A percentile compares a stretch with the other conserved stretches of the same genome.
phyloP scores from a whole-genome alignment of 805 yeast species.

The Jamesozyma spencerorum region DNA sequence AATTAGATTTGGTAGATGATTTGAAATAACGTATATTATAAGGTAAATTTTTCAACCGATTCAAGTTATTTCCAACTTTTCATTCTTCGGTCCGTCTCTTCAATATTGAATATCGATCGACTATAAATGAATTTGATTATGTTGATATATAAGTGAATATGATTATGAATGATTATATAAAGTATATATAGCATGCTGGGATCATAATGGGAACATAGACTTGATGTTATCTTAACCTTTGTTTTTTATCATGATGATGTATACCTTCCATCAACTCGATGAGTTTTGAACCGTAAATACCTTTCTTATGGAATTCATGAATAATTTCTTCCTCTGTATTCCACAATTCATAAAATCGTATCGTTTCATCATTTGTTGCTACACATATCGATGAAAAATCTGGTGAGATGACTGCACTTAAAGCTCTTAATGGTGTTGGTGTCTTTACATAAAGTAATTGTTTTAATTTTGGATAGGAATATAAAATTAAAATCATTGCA shows the following conservation, averaged over 20 bases:
- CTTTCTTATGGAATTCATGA: constrained; percentile 34
- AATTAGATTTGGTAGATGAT: too few species aligned
- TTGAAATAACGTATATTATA: too few species aligned
- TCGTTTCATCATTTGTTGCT: constrained; percentile 70
- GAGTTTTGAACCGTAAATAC: constrained; percentile 47
- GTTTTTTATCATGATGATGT: not conserved
- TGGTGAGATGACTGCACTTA: constrained; percentile 62
- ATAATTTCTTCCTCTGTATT: constrained; percentile 31
- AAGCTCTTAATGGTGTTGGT: constrained; percentile 43
- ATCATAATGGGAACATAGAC: too few species aligned
- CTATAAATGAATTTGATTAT: too few species aligned
- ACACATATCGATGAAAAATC: constrained; percentile 54
- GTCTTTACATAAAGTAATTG: constrained; percentile 42
- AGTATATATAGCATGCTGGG: too few species aligned
- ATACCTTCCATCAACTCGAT: constrained; percentile 54
- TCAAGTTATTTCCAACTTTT: too few species aligned
- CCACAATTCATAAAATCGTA: constrained; percentile 72
- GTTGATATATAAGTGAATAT: too few species aligned
- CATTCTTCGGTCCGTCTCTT: too few species aligned
- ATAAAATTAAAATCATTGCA: constrained; percentile 48
- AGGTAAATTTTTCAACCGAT: too few species aligned
- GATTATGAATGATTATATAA: too few species aligned
- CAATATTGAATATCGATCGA: too few species aligned
- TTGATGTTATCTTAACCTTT: not conserved
- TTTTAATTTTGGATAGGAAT: constrained; percentile 57